Conservation (phyloP, 1,139 yeast species). For the Scheffersomyces lignicola region DNA sequence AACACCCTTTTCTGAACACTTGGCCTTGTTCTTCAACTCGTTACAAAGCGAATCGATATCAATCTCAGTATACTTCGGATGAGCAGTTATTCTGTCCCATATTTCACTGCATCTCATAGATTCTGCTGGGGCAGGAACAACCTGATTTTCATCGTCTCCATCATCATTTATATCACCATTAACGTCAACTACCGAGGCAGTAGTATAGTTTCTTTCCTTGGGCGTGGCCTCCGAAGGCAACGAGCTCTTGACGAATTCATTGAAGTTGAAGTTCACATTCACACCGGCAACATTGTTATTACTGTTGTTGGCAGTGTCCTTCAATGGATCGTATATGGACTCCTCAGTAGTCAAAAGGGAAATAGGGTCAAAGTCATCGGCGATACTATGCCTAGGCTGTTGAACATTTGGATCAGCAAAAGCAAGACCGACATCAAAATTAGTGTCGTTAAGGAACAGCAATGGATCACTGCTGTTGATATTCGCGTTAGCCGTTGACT, state of each 20-base stretch:
- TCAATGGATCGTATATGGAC: conserved; percentile 66
- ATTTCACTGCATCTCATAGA: conserved; percentile 73
- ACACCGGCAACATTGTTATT: conserved; percentile 11
- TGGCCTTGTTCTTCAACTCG: conserved; percentile 90
- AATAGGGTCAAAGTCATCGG: conserved; percentile 30
- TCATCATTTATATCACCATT: conserved; percentile 8
- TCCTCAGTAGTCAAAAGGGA: conserved; percentile 57
- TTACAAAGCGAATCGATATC: conserved; percentile 91
- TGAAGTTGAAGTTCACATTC: conserved; percentile 33
- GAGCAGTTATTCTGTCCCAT: conserved; percentile 94
- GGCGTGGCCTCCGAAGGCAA: conserved; percentile 10
- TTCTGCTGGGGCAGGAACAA: conserved; percentile 40
- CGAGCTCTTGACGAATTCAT: conserved; percentile 35
- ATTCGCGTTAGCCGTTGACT: conserved; percentile 6
- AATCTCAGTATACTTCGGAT: conserved; percentile 88
- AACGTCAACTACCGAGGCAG: background rate
- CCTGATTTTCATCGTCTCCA: conserved; percentile 25
- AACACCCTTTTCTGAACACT: conserved; percentile 90
- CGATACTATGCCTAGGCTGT: conserved; percentile 8
- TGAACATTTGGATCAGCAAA: conserved; percentile 25
- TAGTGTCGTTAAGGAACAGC: conserved; percentile 44
- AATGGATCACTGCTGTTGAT: conserved; percentile 36
- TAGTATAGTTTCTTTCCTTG: conserved; percentile 3
- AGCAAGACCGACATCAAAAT: conserved; percentile 54
- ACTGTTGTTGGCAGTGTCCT: conserved; percentile 15